Base-by-base conservation (phyloP, 352 stramenopile species). In the Pilasporangium apinafurcum region DNA sequence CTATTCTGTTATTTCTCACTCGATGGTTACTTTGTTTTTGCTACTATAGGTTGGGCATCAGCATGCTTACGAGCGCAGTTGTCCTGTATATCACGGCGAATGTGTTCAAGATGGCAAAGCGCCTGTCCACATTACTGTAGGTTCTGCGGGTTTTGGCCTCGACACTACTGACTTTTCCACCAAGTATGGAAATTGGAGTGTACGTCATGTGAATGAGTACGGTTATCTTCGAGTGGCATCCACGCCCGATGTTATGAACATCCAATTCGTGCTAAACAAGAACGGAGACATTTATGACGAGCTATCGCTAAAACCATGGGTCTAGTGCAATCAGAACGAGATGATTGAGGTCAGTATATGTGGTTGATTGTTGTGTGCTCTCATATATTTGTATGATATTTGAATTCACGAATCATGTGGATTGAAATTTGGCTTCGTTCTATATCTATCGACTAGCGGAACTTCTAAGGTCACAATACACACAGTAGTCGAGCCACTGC, bases 21-120 rank as follows among this genome's bases (percentile, higher is more conserved):
- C 5, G 25, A 29, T 35, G 17, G 22, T 46, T 14, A 10, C 37
- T 34, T 2, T 30, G 1, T 22, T 39, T 37, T 13, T 51, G n/a
- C 16, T 5, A 43, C 32, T 32, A 39, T 20, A 87, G 50, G 68
- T 78, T 45, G 89, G 87, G 1, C 89, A 98, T 51, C 84, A 95
- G 54, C 89, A 98, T 56, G 73, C 71, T 2, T 96, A 97, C 56
- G 70, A 96, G 41, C 75, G 85, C 17, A 90, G 65, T 26, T 97
- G 90, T 39, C 72, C 80, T 3, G 56, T 95, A 13, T 84, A 76
- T 53, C 62, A 62, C 10, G 77, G 72, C 21, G 48, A 78, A 28
- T 95, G 85, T 33, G 53, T 76, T 13, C 48, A 38, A 3, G 53
- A 88, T 31, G 68, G 62, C 10, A 71, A 59, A 26, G 74, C 57